phyloP scores from a whole-genome alignment of 106 monocot species.

The Dioscorea dumetorum region DNA sequence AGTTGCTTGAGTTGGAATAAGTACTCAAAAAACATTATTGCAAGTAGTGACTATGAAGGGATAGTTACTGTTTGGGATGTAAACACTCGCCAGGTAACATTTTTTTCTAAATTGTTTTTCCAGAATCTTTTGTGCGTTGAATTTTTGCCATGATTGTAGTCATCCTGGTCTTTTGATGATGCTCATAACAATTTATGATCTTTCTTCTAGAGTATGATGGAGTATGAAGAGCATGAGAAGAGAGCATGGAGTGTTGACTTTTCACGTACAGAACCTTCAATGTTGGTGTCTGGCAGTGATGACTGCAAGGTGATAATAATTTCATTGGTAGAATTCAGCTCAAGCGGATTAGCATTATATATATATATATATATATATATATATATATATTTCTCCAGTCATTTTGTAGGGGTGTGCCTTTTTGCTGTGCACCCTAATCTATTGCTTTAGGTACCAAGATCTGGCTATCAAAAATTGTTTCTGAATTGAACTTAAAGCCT shows the following conservation, averaged over 20 bases:
- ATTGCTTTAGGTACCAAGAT: too few species aligned
- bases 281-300: slow-evolving; percentile 97
- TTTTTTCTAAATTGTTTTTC: background rate
- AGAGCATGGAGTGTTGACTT: slow-evolving; percentile 99
- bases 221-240: slow-evolving; percentile 97
- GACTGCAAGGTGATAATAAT: slow-evolving; percentile 64
- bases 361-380: too few species aligned
- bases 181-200: background rate
- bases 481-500: too few species aligned
- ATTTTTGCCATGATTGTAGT: background rate
- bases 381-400: too few species aligned
- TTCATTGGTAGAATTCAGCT: too few species aligned
- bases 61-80: slow-evolving; percentile 99
- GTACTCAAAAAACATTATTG: slow-evolving; percentile 86
- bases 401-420: too few species aligned
- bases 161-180: background rate
- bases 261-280: slow-evolving; percentile 85
- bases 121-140: background rate
- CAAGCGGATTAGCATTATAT: too few species aligned
- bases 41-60: slow-evolving; percentile 97
- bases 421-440: too few species aligned
- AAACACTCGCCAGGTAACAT: slow-evolving; percentile 74
- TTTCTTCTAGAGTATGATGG: slow-evolving; percentile 74
- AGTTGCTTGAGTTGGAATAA: slow-evolving; percentile 99
- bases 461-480: too few species aligned